These are phyloP conservation scores for Ceratocystis colombiana DNA, from an alignment of 2,329 filamentous ascomycete genomes.

Conservation along the genomic window DNA sequence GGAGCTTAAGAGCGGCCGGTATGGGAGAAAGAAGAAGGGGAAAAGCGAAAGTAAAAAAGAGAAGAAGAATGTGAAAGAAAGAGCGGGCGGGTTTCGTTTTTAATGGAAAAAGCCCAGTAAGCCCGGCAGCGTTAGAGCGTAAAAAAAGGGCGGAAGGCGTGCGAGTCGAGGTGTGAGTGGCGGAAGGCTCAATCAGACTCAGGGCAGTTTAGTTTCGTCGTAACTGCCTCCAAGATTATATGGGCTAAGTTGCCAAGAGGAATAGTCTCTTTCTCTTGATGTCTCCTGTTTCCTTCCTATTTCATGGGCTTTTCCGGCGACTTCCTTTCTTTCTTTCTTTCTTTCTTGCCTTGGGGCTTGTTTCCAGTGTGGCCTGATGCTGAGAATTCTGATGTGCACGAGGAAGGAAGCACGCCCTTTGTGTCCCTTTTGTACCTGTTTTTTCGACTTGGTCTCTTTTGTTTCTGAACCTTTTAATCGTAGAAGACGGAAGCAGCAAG, in stretches of 20 bases:
- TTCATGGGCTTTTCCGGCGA: background rate
- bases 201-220: conserved; percentile 3
- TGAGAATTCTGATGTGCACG: background rate
- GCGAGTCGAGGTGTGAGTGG: background rate
- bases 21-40: conserved; percentile 1
- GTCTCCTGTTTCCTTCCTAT: conserved; percentile 8
- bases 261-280: conserved; percentile 1
- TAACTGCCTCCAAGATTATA: background rate
- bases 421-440: background rate
- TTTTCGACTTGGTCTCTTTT: background rate
- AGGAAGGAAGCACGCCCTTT: background rate
- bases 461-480: conserved; percentile 2
- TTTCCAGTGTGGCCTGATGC: conserved; percentile 2
- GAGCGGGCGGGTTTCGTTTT: conserved; percentile 12
- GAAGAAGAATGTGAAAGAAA: background rate
- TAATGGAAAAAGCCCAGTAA: conserved; percentile 4
- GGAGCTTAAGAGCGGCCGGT: background rate
- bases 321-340: background rate
- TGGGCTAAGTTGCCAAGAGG: background rate
- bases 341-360: background rate
- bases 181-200: background rate
- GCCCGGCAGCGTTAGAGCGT: background rate
- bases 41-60: conserved; percentile 2
- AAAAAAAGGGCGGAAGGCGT: background rate
- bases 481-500: conserved; percentile 12